Conservation (phyloP, 2,329 filamentous ascomycete species). For the Fusarium nanum region DNA sequence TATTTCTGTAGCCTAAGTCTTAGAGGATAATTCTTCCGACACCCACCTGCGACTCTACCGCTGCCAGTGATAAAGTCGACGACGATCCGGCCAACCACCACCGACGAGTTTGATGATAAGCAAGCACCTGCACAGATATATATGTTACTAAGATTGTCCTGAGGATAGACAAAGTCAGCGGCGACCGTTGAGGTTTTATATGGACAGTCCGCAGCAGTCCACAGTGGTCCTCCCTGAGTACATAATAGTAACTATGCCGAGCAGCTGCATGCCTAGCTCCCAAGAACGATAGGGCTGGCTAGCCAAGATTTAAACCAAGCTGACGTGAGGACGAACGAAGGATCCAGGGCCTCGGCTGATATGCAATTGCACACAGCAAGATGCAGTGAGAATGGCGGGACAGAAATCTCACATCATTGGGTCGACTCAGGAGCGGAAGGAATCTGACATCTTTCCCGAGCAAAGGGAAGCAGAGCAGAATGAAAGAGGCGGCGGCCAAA, state of each 20-base stretch:
- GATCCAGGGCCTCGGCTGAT: constrained; percentile 7
- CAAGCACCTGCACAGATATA: not conserved
- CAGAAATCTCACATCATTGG: constrained; percentile 6
- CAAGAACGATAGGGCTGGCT: constrained; percentile 8
- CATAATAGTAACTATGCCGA: not conserved
- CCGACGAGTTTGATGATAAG: not conserved
- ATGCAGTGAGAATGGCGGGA: constrained; percentile 14
- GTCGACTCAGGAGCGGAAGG: constrained; percentile 7
- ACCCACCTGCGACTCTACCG: not conserved
- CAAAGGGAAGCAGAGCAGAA: not conserved
- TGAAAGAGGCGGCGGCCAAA: constrained; percentile 13
- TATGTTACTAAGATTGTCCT: not conserved
- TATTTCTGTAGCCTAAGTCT: too few species aligned
- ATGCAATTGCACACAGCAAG: constrained; percentile 5
- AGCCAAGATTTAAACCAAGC: constrained; percentile 11
- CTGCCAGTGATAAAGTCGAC: not conserved
- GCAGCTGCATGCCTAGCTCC: not conserved
- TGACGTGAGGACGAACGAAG: constrained; percentile 33
- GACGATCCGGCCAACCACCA: not conserved
- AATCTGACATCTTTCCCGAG: constrained; percentile 3
- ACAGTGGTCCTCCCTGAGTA: not conserved
- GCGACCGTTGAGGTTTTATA: not conserved
- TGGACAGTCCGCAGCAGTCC: not conserved
- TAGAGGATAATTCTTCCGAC: too few species aligned
- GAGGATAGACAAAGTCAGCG: not conserved